These are phyloP conservation scores for Aphanocladium album DNA, from an alignment of 2,329 filamentous ascomycete genomes.

Conservation along the genomic window DNA sequence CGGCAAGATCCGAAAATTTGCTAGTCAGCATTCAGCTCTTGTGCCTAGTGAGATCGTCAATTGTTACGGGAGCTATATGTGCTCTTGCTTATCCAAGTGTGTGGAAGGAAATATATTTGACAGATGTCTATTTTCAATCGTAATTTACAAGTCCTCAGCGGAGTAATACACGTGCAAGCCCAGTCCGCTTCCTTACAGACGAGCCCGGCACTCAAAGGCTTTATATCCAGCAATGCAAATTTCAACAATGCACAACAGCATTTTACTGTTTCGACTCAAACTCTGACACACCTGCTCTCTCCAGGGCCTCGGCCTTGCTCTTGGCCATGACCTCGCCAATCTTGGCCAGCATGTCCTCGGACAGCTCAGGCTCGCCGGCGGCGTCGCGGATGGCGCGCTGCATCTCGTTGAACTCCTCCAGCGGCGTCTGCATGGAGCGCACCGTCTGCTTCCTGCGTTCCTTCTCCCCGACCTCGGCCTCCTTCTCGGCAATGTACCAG, in stretches of 20 bases:
- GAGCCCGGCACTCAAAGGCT: not conserved
- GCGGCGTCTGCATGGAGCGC: constrained; percentile 46
- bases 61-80: too few species aligned
- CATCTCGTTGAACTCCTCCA: constrained; percentile 55
- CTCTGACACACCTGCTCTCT: constrained; percentile 33
- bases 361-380: constrained; percentile 51
- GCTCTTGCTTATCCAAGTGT: not conserved
- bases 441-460: constrained; percentile 28
- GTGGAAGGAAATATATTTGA: not conserved
- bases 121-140: constrained; percentile 10
- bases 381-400: constrained; percentile 47
- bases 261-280: constrained; percentile 16
- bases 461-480: constrained; percentile 49
- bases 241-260: not conserved
- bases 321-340: constrained; percentile 59
- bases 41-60: not conserved
- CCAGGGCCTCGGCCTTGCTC: constrained; percentile 36
- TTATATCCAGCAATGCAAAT: not conserved
- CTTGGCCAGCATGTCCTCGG: constrained; percentile 55
- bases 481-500: constrained; percentile 63
- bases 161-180: constrained; percentile 9
- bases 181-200: not conserved
- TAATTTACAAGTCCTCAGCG: constrained; percentile 10
- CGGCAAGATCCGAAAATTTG: not conserved
- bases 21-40: too few species aligned